Evolutionary conservation across 805 yeast species (phyloP), one percentile per base, ranked within the genome.

Genomic region (Candida sakaeoensis): DNA sequence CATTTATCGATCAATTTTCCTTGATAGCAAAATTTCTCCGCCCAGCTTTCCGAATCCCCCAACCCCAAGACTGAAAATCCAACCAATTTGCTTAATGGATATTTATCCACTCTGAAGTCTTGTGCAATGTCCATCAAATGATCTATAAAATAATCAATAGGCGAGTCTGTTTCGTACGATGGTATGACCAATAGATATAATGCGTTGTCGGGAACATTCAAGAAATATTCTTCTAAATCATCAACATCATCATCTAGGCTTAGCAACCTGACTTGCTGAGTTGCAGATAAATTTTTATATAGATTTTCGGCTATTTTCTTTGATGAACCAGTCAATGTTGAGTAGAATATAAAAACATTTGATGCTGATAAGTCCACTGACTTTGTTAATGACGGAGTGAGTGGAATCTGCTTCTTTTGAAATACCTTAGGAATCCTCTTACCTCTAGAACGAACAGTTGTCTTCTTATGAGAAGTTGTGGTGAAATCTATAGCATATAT

Each of bases 111-210:
- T 49, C 96, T 72, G 65, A 87, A 87, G 58, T 89, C 97, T 45
- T 82, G 82, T 45, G 77, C 77, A 1, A 95, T 87, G 40, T 89
- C 96, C 46, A 77, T 72, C 48, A 89, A 67, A 32, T 85, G 80
- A 51, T 86, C 95, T 41, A 89, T 65, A 58, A 88, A 87, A 55
- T 79, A 90, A 59, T 89, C 97, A 23, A 90, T 72, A 10, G 97
- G 96, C 1, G 95, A 85, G 58, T 89, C 97, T 0, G 90, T 85
- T 48, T 88, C 96, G 55, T 89, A 89, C 0, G 96, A 87, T 1
- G 97, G 97, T 23, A 89, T 67, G 12, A 89, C 86, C 43, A 89
- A 48, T 26, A 90, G 56, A 52, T 87, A 89, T 9, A 87, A 61
- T 19, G 48, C 53, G 7, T 44, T 55, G 30, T 52, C 48, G 5